Percentiles rank a stretch among this genome's conserved stretches.
Conservation (phyloP, 129 eudicot genomes). For the Daucus carota region DNA sequence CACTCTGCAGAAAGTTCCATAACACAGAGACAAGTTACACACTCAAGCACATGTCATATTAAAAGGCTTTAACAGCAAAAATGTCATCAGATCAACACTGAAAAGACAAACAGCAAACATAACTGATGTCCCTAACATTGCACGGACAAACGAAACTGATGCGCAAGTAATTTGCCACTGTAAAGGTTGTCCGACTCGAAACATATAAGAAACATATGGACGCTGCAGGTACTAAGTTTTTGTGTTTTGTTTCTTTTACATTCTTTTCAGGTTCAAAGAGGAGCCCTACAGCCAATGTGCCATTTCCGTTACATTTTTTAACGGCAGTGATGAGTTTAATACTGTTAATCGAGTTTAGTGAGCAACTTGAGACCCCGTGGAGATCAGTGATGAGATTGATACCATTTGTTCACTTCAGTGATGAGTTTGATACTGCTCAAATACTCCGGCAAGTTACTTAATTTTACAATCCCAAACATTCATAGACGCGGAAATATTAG, state of each 20-base stretch:
- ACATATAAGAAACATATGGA: not conserved
- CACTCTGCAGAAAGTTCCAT: no score
- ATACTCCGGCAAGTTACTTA: not conserved
- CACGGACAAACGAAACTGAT: not conserved
- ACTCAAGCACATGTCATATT: not conserved
- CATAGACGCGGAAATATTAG: not conserved
- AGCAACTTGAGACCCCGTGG: no score
- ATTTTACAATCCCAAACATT: not conserved
- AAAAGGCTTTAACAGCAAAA: not conserved
- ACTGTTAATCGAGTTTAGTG: no score
- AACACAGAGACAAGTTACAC: not conserved
- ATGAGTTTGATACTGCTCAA: no score
- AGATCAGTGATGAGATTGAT: no score
- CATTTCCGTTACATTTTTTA: no score
- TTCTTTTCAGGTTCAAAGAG: slow-evolving; percentile 1
- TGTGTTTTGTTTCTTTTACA: slow-evolving; percentile 7
- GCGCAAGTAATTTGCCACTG: not conserved
- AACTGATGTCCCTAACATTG: not conserved
- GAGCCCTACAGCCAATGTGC: no score
- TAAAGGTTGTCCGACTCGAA: not conserved
- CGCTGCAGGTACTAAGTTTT: not conserved
- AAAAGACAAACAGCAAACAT: not conserved
- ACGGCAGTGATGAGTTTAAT: no score
- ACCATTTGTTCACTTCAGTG: no score
- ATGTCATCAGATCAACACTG: not conserved